These are phyloP conservation scores for Monilinia fructicola DNA, from an alignment of 2,329 filamentous ascomycete species.

Conservation along the genomic window DNA sequence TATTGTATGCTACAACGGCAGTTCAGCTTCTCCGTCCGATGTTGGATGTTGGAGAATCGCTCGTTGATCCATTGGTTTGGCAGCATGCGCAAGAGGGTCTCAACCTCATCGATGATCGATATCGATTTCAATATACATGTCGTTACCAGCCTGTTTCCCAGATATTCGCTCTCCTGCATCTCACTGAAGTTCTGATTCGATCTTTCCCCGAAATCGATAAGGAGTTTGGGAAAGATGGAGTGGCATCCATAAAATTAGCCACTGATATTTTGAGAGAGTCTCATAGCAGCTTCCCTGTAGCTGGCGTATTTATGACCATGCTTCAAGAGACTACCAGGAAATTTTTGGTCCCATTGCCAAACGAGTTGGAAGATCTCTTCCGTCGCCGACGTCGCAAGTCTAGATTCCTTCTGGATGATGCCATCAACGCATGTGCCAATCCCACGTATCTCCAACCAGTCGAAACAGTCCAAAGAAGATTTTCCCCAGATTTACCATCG, in stretches of 20 bases:
- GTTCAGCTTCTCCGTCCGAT: constrained; percentile 40
- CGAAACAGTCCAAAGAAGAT: constrained; percentile 35
- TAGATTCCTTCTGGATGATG: constrained; percentile 36
- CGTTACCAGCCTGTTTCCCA: constrained; percentile 41
- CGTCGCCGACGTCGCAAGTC: background rate
- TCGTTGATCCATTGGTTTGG: constrained; percentile 37
- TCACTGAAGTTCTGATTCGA: constrained; percentile 38
- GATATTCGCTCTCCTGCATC: constrained; percentile 40
- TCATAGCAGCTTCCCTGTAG: constrained; percentile 36
- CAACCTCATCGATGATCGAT: constrained; percentile 38
- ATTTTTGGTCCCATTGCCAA: constrained; percentile 32
- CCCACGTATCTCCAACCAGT: constrained; percentile 38
- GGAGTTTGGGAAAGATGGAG: constrained; percentile 32
- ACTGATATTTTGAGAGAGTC: constrained; percentile 38
- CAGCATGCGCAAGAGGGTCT: constrained; percentile 40
- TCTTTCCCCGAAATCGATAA: constrained; percentile 37
- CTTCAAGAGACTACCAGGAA: constrained; percentile 36
- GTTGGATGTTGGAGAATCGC: constrained; percentile 33
- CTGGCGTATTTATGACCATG: constrained; percentile 39
- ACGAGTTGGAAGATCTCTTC: constrained; percentile 28
- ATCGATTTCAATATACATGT: constrained; percentile 36
- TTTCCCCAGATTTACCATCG: constrained; percentile 36
- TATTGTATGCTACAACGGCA: constrained; percentile 38
- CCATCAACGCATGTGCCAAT: constrained; percentile 40
- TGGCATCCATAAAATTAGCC: constrained; percentile 36